These are phyloP conservation scores for Dalbergia oliveri DNA, from an alignment of 306 rosid species.

Conservation along the genomic window DNA sequence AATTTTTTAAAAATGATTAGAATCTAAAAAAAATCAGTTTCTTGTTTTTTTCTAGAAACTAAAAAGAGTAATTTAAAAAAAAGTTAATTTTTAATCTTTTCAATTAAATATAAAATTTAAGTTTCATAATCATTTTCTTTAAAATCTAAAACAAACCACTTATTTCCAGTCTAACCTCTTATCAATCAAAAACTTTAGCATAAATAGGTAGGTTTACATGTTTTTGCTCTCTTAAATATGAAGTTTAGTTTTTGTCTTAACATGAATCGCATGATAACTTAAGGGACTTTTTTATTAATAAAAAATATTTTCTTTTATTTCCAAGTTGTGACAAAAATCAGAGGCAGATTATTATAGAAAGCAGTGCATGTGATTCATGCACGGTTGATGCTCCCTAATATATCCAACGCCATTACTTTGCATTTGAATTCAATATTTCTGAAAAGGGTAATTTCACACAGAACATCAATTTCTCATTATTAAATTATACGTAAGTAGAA, in stretches of 20 bases:
- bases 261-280: background rate
- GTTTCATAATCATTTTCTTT: too few species aligned
- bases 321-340: background rate
- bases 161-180: too few species aligned
- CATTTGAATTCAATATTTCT: background rate
- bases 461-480: background rate
- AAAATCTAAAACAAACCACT: too few species aligned
- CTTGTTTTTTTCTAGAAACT: too few species aligned
- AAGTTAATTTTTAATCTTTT: too few species aligned
- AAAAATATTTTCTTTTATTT: background rate
- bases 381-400: constrained; percentile 2
- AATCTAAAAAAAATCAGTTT: too few species aligned
- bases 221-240: too few species aligned
- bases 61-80: too few species aligned
- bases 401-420: background rate
- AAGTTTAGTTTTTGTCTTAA: constrained; percentile 1
- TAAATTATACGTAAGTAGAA: background rate
- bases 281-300: background rate
- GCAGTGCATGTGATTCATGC: constrained; percentile 17
- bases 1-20: too few species aligned
- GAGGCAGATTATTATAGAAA: background rate
- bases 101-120: too few species aligned
- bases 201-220: background rate
- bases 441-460: background rate
- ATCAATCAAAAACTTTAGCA: background rate